These are phyloP conservation scores for Periglandula ipomoeae DNA, from an alignment of 2,329 filamentous ascomycete species.

Conservation along the genomic window DNA sequence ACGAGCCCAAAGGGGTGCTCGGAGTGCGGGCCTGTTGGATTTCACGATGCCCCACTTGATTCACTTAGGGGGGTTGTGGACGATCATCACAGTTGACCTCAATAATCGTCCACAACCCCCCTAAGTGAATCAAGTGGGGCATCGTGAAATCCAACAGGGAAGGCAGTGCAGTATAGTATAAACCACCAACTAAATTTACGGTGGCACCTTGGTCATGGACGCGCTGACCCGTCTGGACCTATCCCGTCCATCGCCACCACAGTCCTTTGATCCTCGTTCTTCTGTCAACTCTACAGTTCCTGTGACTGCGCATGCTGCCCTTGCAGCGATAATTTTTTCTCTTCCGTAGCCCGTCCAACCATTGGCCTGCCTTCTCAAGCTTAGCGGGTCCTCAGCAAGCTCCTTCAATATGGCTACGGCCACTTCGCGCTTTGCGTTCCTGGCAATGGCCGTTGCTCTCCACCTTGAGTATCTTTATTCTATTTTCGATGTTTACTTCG, in stretches of 20 bases:
- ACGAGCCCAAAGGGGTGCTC: too few species aligned
- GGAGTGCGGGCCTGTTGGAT: too few species aligned
- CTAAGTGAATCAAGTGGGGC: too few species aligned
- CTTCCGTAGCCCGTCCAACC: neutral
- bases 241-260: neutral
- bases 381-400: neutral
- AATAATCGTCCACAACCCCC: too few species aligned
- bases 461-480: constrained; percentile 90
- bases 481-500: constrained; percentile 98
- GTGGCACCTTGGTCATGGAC: too few species aligned
- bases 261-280: neutral
- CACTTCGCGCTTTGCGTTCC: constrained; percentile 60
- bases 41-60: too few species aligned
- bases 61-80: too few species aligned
- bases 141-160: too few species aligned
- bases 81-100: too few species aligned
- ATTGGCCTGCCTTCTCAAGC: neutral
- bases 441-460: constrained; percentile 83
- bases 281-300: neutral
- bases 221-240: neutral
- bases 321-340: neutral
- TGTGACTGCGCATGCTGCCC: neutral
- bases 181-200: neutral
- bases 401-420: neutral
- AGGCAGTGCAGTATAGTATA: neutral